Base-by-base conservation (phyloP, 306 rosid genomes). In the Vigna hirtella region DNA sequence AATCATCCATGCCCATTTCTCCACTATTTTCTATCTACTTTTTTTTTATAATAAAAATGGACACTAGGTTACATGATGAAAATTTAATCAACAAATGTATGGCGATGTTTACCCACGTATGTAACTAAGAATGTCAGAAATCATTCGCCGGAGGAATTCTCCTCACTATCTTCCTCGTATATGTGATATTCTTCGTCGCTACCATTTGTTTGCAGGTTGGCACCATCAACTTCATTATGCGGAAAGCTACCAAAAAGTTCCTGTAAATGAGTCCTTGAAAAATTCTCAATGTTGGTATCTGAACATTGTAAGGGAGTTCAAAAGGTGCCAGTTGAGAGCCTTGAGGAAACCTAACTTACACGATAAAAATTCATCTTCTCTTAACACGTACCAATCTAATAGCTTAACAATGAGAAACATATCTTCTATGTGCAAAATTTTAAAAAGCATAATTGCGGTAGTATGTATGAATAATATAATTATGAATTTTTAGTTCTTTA, bases 181-280 rank as follows among this genome's bases (percentile, higher is more conserved):
- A 90, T 87, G 36, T 77, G 85, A 70, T 88, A 92, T 77, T 90
- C 95, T 84, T 92, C 93, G 2, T 92, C 94, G 48, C 93, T 88
- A 4, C 64, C 77, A 71, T 73, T 70, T 73, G 36, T 82, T 11
- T 43, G 84, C n/a, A 13, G 82, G 66, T 79, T 57, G 53, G 80
- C 76, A 3, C 30, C 76, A 51, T 71, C 85, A 69, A 66, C 81
- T 57, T 80, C 86, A 53, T 81, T 50, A 4, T 84, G 76, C 4
- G 90, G 98, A 73, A 94, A 94, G 84, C 93, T 90, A 80, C 77
- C 97, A 80, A 94, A 92, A 42, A 94, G 87, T 85, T 92, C 94
- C 82, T 90, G 97, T 62, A 94, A 79, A 83, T 87, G 96, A 71
- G 86, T 77, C 84, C 93, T 87, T 36, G 98, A 92, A 51, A 92